Base-by-base conservation (phyloP, 129 eudicot species). In the Artemisia tridentata region DNA sequence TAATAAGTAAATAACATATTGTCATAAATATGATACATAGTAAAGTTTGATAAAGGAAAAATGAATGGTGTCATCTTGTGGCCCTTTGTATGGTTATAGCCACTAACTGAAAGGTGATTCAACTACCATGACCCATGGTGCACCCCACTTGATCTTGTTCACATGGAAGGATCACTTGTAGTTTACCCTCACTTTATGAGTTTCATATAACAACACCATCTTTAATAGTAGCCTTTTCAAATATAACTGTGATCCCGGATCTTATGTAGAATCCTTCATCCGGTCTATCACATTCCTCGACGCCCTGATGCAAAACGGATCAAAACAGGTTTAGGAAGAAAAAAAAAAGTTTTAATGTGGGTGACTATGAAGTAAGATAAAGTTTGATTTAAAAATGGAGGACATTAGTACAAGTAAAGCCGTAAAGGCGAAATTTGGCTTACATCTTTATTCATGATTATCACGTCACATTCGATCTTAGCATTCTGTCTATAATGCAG, bases 401-500 rank as follows among this genome's bases (percentile, higher is more conserved):
- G 45, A 38, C 10, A 7, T 38, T 38, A 38, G 45, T 38, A 38
- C 11, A 64, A 52, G 3, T 10, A 18, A n/a, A n/a, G n/a, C n/a
- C n/a, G n/a, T n/a, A n/a, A 60, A 77, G 3, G 15, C 1, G 11
- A 45, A 21, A 69, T 3, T 5, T 16, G 54, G 45, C 97, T 87
- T 79, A 93, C 99, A 50, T 93, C 96, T 81, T 87, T 90, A 66
- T 93, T 93, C 86, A 78, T 79, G 82, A 93, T 93, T 78, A 79
- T 50, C 81, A 93, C 99, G 67, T 93, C 73, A 38, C 86, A 85
- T 51, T 97, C 99, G 11, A 93, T 85, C 87, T 82, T 90, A 16
- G 92, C 99, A 31, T 93, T 93, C 87, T 93, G 91, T 93, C 99
- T 18, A 93, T 87, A 27, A 93, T 93, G 79, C 99, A 93, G 68